These are phyloP conservation scores for Edaphochlamys debaryana DNA, from an alignment of 139 green algal species.

Conservation along the genomic window DNA sequence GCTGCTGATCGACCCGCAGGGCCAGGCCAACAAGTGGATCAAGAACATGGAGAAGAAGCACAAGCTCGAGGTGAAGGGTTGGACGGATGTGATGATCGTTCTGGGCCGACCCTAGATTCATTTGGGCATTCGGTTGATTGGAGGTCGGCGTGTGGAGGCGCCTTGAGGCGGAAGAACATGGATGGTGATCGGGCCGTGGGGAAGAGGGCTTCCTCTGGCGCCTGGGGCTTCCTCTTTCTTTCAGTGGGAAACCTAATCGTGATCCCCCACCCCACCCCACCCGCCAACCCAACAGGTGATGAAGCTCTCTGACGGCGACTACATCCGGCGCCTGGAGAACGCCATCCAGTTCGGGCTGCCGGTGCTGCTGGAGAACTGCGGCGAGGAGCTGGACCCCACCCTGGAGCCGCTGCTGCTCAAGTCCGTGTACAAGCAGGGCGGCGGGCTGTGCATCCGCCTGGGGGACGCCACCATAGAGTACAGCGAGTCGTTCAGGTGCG, in stretches of 20 bases:
- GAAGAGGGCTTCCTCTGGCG: no score
- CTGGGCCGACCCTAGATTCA: no score
- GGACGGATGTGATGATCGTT: no score
- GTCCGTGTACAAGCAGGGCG: constrained; percentile 73
- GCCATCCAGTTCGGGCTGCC: constrained; percentile 74
- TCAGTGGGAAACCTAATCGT: no score
- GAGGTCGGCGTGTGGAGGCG: not conserved
- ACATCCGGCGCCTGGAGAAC: constrained; percentile 76
- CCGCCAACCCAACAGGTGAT: constrained; percentile 56
- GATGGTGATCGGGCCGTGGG: no score
- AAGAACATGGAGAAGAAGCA: constrained; percentile 74
- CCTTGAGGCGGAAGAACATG: no score
- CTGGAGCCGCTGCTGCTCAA: constrained; percentile 85
- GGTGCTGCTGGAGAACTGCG: constrained; percentile 81
- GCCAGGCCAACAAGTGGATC: constrained; percentile 83
- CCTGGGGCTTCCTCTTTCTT: no score
- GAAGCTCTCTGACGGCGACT: constrained; percentile 78
- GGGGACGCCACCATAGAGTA: constrained; percentile 82
- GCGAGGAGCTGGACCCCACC: constrained; percentile 79
- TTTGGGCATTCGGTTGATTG: not conserved
- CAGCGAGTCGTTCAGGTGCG: constrained; percentile 68
- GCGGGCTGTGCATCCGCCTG: constrained; percentile 69
- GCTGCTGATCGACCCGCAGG: constrained; percentile 81
- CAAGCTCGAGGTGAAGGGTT: constrained; percentile 69
- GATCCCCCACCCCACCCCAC: no score